These are phyloP conservation scores for Euphorbia lathyris DNA, from an alignment of 345 rosid genomes.

Conservation along the genomic window DNA sequence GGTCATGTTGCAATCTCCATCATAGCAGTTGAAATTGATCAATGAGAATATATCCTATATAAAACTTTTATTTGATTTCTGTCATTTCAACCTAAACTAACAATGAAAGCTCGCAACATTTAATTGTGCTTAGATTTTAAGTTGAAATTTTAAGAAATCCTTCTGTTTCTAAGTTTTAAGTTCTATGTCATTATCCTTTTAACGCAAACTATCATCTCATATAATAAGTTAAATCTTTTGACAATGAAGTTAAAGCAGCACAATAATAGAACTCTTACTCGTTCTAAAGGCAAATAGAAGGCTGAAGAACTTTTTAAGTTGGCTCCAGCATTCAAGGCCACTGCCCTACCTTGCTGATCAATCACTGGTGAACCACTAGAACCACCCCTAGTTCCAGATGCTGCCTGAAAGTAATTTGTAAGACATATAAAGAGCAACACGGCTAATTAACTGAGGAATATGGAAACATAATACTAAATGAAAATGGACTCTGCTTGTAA, in stretches of 20 bases:
- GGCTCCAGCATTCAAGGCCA: slow-evolving; percentile 97
- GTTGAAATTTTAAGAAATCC: neutral
- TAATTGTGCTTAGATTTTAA: neutral
- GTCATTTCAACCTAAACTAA: neutral
- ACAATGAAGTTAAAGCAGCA: neutral
- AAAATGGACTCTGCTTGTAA: neutral
- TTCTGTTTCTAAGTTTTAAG: neutral
- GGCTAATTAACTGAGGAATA: neutral
- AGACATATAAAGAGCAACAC: slow-evolving; percentile 5
- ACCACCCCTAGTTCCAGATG: slow-evolving; percentile 95
- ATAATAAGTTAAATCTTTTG: neutral
- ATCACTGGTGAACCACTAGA: slow-evolving; percentile 99
- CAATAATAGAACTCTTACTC: slow-evolving; percentile 44
- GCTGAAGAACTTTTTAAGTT: slow-evolving; percentile 87
- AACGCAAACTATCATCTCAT: slow-evolving; percentile 1
- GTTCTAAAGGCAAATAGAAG: slow-evolving; percentile 80
- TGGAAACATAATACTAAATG: neutral
- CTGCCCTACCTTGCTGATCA: slow-evolving; percentile 93
- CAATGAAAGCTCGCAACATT: neutral
- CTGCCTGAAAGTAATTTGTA: slow-evolving; percentile 57
- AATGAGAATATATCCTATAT: no score
- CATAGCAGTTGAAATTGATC: neutral
- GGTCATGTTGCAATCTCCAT: neutral
- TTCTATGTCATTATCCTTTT: neutral
- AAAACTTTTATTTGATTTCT: neutral